Conservation (phyloP, 495 filamentous ascomycete species). For the Annulohypoxylon bovei region DNA sequence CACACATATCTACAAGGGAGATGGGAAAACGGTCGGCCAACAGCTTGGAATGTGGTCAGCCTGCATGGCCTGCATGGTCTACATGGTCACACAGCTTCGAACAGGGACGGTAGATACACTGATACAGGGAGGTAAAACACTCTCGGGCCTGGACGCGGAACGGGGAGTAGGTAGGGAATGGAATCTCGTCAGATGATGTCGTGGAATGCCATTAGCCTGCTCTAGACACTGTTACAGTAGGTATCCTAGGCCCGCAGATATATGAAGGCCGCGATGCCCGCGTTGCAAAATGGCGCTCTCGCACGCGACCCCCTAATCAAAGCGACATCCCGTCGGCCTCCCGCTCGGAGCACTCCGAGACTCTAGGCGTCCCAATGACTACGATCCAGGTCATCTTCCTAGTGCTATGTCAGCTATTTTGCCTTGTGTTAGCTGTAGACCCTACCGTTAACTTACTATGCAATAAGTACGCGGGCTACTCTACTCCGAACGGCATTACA, state of each 20-base stretch:
- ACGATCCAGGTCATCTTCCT: conserved; percentile 22
- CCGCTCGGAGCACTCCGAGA: conserved; percentile 33
- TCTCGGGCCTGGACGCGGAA: conserved; percentile 7
- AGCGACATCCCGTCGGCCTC: conserved; percentile 10
- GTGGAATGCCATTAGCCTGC: conserved; percentile 30
- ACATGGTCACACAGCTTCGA: conserved; percentile 32
- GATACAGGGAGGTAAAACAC: conserved; percentile 17
- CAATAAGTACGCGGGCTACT: conserved; percentile 37
- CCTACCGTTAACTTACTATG: conserved; percentile 39
- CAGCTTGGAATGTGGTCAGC: conserved; percentile 36
- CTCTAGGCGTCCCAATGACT: conserved; percentile 25
- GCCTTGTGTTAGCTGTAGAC: conserved; percentile 19
- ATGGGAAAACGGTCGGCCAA: conserved; percentile 13
- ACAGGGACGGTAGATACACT: conserved; percentile 2
- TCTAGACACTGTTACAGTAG: conserved; percentile 9
- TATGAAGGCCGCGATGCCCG: conserved; percentile 24
- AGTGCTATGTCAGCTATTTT: conserved; percentile 35
- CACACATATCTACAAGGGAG: conserved; percentile 2
- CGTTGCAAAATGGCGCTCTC: conserved; percentile 1
- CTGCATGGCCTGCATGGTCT: conserved; percentile 21
- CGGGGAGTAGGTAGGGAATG: conserved; percentile 8
- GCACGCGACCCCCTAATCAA: conserved; percentile 11
- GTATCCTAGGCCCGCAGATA: conserved; percentile 9
- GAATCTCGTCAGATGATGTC: conserved; percentile 33
- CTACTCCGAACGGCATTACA: conserved; percentile 54